Conservation (phyloP, 768 basidiomycete genomes). For the Tricholoma saponaceum region DNA sequence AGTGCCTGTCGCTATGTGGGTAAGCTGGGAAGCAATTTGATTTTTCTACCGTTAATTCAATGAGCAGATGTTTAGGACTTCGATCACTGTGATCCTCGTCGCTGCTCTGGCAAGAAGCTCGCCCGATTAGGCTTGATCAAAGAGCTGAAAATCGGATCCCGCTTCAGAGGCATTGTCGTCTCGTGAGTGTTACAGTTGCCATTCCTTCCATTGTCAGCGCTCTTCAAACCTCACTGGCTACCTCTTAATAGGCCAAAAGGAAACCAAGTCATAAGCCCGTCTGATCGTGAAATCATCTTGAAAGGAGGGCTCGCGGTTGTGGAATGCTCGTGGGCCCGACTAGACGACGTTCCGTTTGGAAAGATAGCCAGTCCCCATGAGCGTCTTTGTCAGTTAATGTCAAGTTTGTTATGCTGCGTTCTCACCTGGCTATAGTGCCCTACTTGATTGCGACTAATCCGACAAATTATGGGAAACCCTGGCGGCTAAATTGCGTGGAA, state of each 20-base stretch:
- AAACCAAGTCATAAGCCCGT: constrained; percentile 70
- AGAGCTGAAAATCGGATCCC: constrained; percentile 76
- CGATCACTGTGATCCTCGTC: constrained; percentile 92
- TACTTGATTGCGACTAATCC: constrained; percentile 95
- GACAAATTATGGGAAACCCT: constrained; percentile 97
- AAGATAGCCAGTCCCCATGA: constrained; percentile 95
- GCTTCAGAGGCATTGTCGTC: constrained; percentile 90
- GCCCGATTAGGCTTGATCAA: constrained; percentile 80
- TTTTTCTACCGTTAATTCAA: background rate
- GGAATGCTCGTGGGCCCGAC: constrained; percentile 96
- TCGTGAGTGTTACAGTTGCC: constrained; percentile 57
- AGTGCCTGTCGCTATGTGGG: constrained; percentile 97
- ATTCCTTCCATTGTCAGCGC: constrained; percentile 2
- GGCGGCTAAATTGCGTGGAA: constrained; percentile 93
- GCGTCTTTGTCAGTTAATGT: constrained; percentile 62
- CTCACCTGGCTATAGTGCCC: constrained; percentile 56
- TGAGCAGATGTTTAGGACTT: constrained; percentile 68
- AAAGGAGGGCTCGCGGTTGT: constrained; percentile 88
- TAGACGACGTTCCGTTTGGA: constrained; percentile 91
- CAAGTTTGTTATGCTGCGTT: background rate
- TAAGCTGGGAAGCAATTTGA: constrained; percentile 34
- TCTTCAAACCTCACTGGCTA: constrained; percentile 3
- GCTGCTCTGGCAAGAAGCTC: constrained; percentile 83
- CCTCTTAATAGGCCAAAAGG: constrained; percentile 68
- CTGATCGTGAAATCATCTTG: constrained; percentile 77